A percentile compares a stretch with the other conserved stretches of the same genome.
Conservation (phyloP, 768 basidiomycete genomes). For the Boletus subparvulus region DNA sequence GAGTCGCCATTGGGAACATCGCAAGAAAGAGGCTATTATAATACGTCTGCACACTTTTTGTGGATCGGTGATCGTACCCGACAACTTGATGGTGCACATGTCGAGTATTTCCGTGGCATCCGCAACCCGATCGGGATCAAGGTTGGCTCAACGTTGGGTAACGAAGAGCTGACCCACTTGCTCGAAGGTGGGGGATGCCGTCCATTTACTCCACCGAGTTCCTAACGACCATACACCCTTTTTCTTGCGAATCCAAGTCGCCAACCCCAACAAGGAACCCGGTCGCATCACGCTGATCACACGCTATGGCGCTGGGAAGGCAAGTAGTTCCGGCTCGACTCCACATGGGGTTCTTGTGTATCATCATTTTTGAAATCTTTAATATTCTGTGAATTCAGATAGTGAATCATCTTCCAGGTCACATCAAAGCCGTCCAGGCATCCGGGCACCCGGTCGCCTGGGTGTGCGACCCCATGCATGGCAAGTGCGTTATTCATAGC, state of each 20-base stretch:
- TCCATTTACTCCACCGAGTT: neutral
- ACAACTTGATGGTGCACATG: conserved; percentile 88
- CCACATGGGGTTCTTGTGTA: neutral
- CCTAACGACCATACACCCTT: neutral
- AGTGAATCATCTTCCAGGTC: conserved; percentile 66
- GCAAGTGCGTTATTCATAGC: conserved; percentile 65
- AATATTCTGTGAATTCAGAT: conserved; percentile 47
- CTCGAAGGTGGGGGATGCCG: conserved; percentile 60
- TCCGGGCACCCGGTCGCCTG: conserved; percentile 88
- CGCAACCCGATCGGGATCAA: conserved; percentile 95
- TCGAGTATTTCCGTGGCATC: conserved; percentile 92
- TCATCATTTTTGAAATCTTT: neutral
- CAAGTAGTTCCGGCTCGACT: conserved; percentile 25
- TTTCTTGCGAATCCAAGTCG: conserved; percentile 46
- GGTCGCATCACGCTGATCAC: conserved; percentile 91
- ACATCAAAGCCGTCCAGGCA: conserved; percentile 77
- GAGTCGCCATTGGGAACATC: conserved; percentile 12
- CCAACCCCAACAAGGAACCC: conserved; percentile 80
- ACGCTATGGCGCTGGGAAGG: conserved; percentile 89
- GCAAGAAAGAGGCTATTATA: conserved; percentile 61
- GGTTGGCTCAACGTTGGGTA: conserved; percentile 84
- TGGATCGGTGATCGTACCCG: conserved; percentile 98
- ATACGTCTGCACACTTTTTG: conserved; percentile 90
- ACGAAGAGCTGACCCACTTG: conserved; percentile 72
- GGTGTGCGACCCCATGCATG: conserved; percentile 99